Conservation (phyloP, 805 yeast species). For the Ogataea paraovalis region DNA sequence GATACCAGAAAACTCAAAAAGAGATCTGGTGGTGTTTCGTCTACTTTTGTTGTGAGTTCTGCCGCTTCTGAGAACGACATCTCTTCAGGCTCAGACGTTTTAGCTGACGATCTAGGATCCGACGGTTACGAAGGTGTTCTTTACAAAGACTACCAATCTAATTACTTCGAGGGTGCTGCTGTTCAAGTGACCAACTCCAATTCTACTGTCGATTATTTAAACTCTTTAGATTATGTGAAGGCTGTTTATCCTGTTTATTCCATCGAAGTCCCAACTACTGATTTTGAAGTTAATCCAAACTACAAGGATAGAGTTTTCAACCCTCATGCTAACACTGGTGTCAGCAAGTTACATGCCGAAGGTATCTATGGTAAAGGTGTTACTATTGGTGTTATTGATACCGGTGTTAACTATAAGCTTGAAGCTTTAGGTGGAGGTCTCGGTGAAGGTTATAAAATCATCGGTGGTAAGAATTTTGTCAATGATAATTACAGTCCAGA, state of each 20-base stretch:
- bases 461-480: slow-evolving; percentile 14
- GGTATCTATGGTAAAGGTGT: slow-evolving; percentile 15
- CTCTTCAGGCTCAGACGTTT: slow-evolving; percentile 1
- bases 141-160: slow-evolving; percentile 4
- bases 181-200: slow-evolving; percentile 1
- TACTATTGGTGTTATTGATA: slow-evolving; percentile 15
- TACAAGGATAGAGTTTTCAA: slow-evolving; percentile 10
- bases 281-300: neutral
- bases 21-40: neutral
- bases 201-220: neutral
- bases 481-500: slow-evolving; percentile 6
- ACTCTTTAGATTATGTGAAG: slow-evolving; percentile 1
- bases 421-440: slow-evolving; percentile 22
- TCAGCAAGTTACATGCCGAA: slow-evolving; percentile 12
- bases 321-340: slow-evolving; percentile 19
- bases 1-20: neutral
- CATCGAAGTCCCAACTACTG: neutral
- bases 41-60: neutral
- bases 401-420: slow-evolving; percentile 13
- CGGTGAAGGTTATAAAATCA: slow-evolving; percentile 14
- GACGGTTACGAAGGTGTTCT: slow-evolving; percentile 3
- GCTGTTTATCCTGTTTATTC: slow-evolving; percentile 9
- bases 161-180: slow-evolving; percentile 7
- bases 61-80: neutral
- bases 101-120: neutral